These are phyloP conservation scores for Termitomyces sp. DNA, from an alignment of 768 basidiomycete genomes.

Conservation along the genomic window DNA sequence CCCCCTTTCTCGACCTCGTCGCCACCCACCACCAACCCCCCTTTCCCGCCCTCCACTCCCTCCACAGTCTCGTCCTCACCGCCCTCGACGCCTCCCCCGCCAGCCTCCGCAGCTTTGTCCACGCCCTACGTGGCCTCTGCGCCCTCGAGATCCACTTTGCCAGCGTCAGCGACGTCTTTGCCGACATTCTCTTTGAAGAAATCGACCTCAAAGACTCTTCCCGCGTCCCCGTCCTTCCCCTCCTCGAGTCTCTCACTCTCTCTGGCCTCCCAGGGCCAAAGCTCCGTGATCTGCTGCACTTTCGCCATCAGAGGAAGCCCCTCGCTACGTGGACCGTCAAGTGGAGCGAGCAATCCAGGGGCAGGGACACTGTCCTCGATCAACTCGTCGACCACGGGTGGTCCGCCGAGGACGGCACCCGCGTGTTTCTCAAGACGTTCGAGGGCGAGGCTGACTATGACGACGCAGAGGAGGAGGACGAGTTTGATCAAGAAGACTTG, in stretches of 20 bases:
- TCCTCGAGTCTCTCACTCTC: conserved; percentile 15
- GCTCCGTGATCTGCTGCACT: conserved; percentile 13
- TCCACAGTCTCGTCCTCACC: conserved; percentile 32
- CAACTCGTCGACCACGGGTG: conserved; percentile 31
- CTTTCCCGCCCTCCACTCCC: conserved; percentile 24
- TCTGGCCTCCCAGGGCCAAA: conserved; percentile 16
- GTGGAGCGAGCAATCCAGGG: conserved; percentile 27
- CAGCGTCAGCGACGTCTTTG: conserved; percentile 24
- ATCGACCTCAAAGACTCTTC: conserved; percentile 8
- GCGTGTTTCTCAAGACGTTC: conserved; percentile 23
- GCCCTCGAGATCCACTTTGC: conserved; percentile 39
- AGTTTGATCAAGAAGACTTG: neutral
- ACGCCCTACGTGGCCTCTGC: conserved; percentile 25
- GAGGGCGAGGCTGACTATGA: conserved; percentile 23
- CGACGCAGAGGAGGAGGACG: conserved; percentile 9
- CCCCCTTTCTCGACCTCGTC: conserved; percentile 36
- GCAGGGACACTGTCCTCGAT: conserved; percentile 31
- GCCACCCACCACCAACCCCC: no score
- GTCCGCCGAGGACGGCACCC: conserved; percentile 15
- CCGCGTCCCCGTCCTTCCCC: conserved; percentile 16
- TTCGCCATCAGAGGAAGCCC: neutral
- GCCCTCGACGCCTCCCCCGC: conserved; percentile 35
- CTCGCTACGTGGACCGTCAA: conserved; percentile 23
- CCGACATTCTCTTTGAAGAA: conserved; percentile 28
- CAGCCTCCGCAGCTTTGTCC: conserved; percentile 30